Percentiles rank a stretch among this genome's conserved stretches.
Conservation (phyloP, 148 eudicot species). For the Euryodendron excelsum region DNA sequence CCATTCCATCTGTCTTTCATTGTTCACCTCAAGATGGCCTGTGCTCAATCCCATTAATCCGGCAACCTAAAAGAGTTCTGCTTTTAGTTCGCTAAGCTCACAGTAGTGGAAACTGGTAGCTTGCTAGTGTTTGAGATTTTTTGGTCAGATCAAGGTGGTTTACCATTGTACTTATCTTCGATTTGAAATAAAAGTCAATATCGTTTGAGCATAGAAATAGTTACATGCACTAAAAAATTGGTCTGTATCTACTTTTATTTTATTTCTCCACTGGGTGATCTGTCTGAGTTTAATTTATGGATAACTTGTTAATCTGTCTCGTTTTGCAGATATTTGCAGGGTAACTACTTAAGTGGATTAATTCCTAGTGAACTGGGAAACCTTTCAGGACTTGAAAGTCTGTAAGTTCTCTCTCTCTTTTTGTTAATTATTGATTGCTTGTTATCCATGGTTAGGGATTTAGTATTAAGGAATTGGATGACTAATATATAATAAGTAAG, state of each 20-base stretch:
- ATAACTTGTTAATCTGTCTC: slow-evolving; percentile 2
- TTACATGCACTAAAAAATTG: background rate
- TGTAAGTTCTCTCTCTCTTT: slow-evolving; percentile 56
- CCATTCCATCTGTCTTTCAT: background rate
- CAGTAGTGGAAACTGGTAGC: background rate
- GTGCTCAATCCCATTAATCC: background rate
- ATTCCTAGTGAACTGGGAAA: slow-evolving; percentile 81
- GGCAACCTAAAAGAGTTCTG: background rate
- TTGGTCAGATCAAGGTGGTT: background rate
- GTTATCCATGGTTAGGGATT: background rate
- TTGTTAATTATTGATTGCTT: background rate
- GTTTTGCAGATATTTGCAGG: slow-evolving; percentile 70
- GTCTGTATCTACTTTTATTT: background rate
- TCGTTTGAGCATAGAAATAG: slow-evolving; percentile 5
- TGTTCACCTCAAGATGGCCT: no score
- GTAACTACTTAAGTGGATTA: slow-evolving; percentile 74
- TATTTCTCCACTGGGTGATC: background rate
- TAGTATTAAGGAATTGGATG: background rate
- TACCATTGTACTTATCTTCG: background rate
- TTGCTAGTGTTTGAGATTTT: background rate
- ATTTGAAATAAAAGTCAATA: background rate
- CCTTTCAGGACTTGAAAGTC: slow-evolving; percentile 66
- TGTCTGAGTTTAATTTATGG: background rate
- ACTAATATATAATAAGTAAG: background rate
- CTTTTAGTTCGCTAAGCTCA: background rate